These are phyloP conservation scores for Globisporangium viniferum DNA, from an alignment of 352 stramenopile species.

Conservation along the genomic window DNA sequence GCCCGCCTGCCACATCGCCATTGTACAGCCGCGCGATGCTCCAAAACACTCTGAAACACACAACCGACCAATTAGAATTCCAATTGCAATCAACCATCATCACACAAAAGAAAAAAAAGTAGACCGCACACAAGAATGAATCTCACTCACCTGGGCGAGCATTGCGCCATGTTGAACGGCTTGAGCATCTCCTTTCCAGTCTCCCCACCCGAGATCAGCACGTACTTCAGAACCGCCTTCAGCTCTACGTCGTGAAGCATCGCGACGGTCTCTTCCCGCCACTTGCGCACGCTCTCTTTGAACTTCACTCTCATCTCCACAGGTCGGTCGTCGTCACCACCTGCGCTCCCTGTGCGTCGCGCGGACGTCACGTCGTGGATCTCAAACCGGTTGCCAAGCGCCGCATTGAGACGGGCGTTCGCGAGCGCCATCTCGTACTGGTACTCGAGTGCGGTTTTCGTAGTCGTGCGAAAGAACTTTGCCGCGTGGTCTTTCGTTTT, in stretches of 20 bases:
- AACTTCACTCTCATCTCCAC: conserved; percentile 71
- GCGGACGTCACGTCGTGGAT: conserved; percentile 34
- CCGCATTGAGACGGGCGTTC: conserved; percentile 69
- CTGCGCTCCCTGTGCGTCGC: conserved; percentile 18
- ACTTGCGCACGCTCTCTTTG: conserved; percentile 77
- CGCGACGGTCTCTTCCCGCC: conserved; percentile 72
- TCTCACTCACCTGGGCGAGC: conserved; percentile 59
- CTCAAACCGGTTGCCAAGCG: conserved; percentile 58
- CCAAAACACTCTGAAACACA: conserved; percentile 70
- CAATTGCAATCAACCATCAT: too few species aligned
- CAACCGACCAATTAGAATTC: not conserved
- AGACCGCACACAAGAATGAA: not conserved
- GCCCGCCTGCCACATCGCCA: conserved; percentile 61
- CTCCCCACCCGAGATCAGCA: conserved; percentile 74
- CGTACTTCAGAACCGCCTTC: conserved; percentile 77
- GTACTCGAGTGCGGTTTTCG: conserved; percentile 71
- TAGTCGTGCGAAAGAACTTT: conserved; percentile 81
- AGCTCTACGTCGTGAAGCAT: conserved; percentile 66
- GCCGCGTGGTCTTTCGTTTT: conserved; percentile 44
- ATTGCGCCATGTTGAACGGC: conserved; percentile 88
- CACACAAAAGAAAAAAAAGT: not conserved
- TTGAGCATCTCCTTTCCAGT: conserved; percentile 87
- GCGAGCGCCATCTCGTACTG: conserved; percentile 78
- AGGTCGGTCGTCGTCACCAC: not conserved
- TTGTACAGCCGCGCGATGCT: conserved; percentile 74